Base-by-base conservation (phyloP, 1,284 basidiomycete genomes). In the Cystobasidium slooffiae region DNA sequence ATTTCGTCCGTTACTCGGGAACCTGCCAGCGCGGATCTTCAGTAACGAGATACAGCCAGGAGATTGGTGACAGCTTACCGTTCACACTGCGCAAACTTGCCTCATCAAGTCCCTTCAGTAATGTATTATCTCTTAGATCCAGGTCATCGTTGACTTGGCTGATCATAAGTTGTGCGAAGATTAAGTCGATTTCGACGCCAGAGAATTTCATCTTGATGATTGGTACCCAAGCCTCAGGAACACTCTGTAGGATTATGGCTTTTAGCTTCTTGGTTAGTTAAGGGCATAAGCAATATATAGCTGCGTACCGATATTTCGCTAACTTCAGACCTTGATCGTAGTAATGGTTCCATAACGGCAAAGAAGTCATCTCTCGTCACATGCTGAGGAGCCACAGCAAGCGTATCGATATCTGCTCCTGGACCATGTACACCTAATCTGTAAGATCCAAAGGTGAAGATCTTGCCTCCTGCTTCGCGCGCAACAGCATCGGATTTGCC, bases 391-490 rank as follows among this genome's bases (percentile, higher is more conserved):
- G 97, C 97, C 39, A 99, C 96, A 82, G 94, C 94, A 46, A 99
- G 86, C n/a, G 95, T 98, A 85, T 99, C 96, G 82, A 99, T 98
- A 88, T 99, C 96, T 58, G 91, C 88, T 9, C 94, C 93, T 46
- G 97, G 96, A 14, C 93, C 93, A 83, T 99, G 97, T 16, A 99
- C 96, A 73, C 96, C 96, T 55, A 99, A 86, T 78, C 85, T 84
- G 85, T 96, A 96, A 66, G 94, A 97, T 49, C 97, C 96, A 82
- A 97, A 99, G 3, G 97, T 98, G 83, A 95, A 99, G 82, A 99
- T 98, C 85, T 98, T 96, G 77, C 96, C 97, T 74, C 96, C 97
- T 6, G 95, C 92, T 68, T 90, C 88, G 65, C 84, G 88, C 18
- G 94, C 94, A 1, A 92, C 90, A 59, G 90, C 85, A 80, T 97